Conservation (phyloP, 371 early-diverging fungal species). For the Mucor piriformis region DNA sequence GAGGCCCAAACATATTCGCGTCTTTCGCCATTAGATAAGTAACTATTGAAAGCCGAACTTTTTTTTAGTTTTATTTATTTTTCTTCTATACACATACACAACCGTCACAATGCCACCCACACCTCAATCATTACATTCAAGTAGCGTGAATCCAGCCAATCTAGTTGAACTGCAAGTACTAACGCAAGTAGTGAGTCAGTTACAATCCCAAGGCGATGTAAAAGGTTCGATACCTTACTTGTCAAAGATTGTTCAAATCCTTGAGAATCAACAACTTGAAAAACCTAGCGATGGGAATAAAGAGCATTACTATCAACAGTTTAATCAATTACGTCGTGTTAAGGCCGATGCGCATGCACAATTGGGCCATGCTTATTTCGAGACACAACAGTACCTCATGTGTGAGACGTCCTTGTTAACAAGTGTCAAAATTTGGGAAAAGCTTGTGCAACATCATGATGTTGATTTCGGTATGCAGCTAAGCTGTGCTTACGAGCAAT, state of each 20-base stretch:
- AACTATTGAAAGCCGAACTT: too few species aligned
- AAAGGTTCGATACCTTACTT: conserved; percentile 42
- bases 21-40: neutral
- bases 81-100: too few species aligned
- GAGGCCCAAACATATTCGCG: neutral
- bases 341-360: conserved; percentile 44
- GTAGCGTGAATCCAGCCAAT: conserved; percentile 28
- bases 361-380: conserved; percentile 38
- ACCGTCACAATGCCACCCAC: neutral
- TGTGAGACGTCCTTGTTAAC: conserved; percentile 31
- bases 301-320: conserved; percentile 16
- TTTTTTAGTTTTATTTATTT: too few species aligned
- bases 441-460: conserved; percentile 13
- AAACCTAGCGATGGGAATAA: neutral
- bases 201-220: conserved; percentile 28
- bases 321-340: conserved; percentile 16
- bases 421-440: conserved; percentile 40
- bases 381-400: conserved; percentile 26
- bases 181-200: conserved; percentile 20
- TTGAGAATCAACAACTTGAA: conserved; percentile 36
- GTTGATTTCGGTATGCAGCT: conserved; percentile 5
- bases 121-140: conserved; percentile 23
- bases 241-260: conserved; percentile 47
- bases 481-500: conserved; percentile 23
- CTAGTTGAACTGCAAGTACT: conserved; percentile 34